Evolutionary conservation across 768 basidiomycete genomes (phyloP), one percentile per base, ranked within the genome.

Genomic region (Ephemerocybe angulata): DNA sequence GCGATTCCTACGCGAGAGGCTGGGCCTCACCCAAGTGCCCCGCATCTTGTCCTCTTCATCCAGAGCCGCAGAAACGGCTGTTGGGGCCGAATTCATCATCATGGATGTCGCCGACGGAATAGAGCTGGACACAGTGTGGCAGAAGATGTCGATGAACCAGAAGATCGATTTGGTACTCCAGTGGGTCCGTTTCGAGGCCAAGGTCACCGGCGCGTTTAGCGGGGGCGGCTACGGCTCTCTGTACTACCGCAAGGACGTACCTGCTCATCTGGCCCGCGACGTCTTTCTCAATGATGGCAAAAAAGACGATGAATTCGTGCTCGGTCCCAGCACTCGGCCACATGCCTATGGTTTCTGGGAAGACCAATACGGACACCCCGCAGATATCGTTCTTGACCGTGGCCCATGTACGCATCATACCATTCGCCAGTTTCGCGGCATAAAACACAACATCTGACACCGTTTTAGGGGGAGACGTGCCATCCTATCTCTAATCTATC

Each of bases 31-130:
- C 4, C 53, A 53, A n/a, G 57, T 58, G 30, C 57, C 57, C 4
- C 53, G 53, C 30, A 53, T 58, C 43, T 40, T 58, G 15, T 31
- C 44, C 7, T 58, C 53, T 53, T 54, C 42, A 12, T 54, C 57
- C n/a, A 12, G 28, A 19, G 25, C 46, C 21, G 46, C 17, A 33
- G 27, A 37, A 4, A 58, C 53, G 28, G 37, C 57, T 43, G 57
- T 58, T 33, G 57, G 47, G 29, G 53, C 53, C 25, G 57, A 58
- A 17, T 58, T 31, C 27, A 55, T 58, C 27, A 58, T 58, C 30
- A 58, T 50, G 53, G 57, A 58, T 33, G 41, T 50, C n/a, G 57
- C 53, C 10, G 48, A 50, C 29, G 57, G 57, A n/a, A 42, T 58
- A 24, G 53, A 54, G 42, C 53, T 58, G 28, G 15, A 29, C 27